These are phyloP conservation scores for Aspergillus ostianus DNA, from an alignment of 495 filamentous ascomycete genomes.

Conservation along the genomic window DNA sequence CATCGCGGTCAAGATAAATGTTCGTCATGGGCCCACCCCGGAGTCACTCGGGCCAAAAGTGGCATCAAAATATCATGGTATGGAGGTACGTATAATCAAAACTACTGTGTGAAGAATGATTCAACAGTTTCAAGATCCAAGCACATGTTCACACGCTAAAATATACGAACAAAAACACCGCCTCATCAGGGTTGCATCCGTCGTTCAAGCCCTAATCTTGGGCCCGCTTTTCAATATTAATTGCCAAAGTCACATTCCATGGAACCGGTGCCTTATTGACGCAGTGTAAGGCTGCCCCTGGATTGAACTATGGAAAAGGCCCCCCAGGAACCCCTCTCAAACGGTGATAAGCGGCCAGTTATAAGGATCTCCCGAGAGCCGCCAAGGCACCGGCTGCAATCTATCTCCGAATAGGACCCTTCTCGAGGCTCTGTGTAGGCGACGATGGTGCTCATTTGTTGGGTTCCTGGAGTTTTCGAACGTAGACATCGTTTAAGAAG, in stretches of 20 bases:
- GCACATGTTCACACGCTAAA: no score
- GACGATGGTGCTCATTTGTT: neutral
- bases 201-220: neutral
- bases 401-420: neutral
- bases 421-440: neutral
- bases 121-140: no score
- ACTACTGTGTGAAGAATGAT: no score
- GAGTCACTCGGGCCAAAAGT: no score
- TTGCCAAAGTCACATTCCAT: neutral
- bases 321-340: neutral
- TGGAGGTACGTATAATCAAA: no score
- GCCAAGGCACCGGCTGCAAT: neutral
- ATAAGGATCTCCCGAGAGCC: neutral
- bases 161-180: no score
- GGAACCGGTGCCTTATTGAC: no score
- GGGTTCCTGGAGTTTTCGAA: neutral
- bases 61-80: no score
- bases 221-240: neutral
- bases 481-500: neutral
- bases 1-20: no score
- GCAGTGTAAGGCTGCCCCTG: neutral
- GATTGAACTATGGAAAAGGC: neutral
- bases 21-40: no score
- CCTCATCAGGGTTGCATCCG: no score
- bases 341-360: neutral